A percentile compares a stretch with the other conserved stretches of the same genome.
These are phyloP conservation scores for Suillus occidentalis DNA, from an alignment of 768 basidiomycete genomes.

Conservation along the genomic window DNA sequence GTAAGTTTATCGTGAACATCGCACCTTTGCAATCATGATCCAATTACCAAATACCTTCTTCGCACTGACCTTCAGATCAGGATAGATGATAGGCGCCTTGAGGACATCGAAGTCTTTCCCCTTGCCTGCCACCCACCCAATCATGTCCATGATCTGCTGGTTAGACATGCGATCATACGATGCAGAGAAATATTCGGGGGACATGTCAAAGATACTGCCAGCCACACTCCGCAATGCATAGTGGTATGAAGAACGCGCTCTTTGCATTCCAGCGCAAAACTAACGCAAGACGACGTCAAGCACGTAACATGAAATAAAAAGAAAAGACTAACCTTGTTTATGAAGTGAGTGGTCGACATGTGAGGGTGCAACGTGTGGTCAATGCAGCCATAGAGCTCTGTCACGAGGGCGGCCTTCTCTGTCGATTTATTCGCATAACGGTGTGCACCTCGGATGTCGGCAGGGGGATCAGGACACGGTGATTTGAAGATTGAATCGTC, in stretches of 20 bases:
- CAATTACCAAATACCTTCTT: slow-evolving; percentile 9
- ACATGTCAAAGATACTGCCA: background rate
- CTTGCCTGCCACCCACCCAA: background rate
- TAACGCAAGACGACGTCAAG: background rate
- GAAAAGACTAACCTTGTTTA: background rate
- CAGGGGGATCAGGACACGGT: background rate
- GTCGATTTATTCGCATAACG: background rate
- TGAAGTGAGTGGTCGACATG: background rate
- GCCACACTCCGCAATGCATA: background rate
- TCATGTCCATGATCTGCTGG: background rate
- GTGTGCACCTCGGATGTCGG: background rate
- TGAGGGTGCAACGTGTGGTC: background rate
- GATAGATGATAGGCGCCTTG: slow-evolving; percentile 3
- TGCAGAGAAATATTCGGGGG: background rate
- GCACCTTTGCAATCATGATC: slow-evolving; percentile 1
- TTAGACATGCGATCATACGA: background rate
- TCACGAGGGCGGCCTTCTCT: background rate
- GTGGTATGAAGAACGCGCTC: background rate
- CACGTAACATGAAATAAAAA: background rate
- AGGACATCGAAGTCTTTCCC: background rate
- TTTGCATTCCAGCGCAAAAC: background rate
- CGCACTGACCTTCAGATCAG: background rate
- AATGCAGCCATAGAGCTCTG: background rate
- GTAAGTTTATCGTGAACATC: background rate
- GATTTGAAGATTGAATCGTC: background rate